Conservation (phyloP, 208 protist species). For the Leishmania tarentolae region DNA sequence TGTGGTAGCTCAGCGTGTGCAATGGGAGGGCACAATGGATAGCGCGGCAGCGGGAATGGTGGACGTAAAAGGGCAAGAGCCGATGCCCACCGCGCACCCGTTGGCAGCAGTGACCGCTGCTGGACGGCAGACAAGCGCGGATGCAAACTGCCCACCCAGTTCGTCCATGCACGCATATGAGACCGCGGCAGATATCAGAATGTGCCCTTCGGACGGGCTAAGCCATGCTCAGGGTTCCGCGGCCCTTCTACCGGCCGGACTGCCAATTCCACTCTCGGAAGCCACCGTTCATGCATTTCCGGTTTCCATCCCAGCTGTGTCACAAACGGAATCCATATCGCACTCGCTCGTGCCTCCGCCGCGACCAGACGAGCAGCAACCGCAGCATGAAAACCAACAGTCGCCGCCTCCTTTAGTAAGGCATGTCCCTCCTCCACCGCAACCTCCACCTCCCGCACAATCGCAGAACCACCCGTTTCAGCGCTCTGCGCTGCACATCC, state of each 20-base stretch:
- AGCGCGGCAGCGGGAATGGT: not conserved
- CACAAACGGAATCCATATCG: not conserved
- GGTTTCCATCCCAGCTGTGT: not conserved
- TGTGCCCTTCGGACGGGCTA: not conserved
- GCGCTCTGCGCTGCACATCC: constrained; percentile 5
- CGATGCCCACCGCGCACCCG: not conserved
- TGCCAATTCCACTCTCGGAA: not conserved
- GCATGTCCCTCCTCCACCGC: not conserved
- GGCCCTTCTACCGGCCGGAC: not conserved
- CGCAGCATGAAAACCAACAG: not conserved
- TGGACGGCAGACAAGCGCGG: not conserved
- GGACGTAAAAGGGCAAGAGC: not conserved
- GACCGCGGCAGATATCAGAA: not conserved
- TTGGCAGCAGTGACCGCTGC: not conserved
- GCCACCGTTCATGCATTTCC: not conserved
- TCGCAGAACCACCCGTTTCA: not conserved
- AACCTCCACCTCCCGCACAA: not conserved
- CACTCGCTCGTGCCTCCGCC: not conserved
- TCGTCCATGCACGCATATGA: constrained; percentile 10
- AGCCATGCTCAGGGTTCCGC: not conserved
- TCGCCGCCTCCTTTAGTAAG: not conserved
- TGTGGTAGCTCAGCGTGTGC: not conserved
- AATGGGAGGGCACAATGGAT: not conserved
- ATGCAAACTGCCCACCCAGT: not conserved
- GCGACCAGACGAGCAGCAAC: not conserved